Base-by-base conservation (phyloP, 2,329 filamentous ascomycete genomes). In the Elsinoe necatrix region DNA sequence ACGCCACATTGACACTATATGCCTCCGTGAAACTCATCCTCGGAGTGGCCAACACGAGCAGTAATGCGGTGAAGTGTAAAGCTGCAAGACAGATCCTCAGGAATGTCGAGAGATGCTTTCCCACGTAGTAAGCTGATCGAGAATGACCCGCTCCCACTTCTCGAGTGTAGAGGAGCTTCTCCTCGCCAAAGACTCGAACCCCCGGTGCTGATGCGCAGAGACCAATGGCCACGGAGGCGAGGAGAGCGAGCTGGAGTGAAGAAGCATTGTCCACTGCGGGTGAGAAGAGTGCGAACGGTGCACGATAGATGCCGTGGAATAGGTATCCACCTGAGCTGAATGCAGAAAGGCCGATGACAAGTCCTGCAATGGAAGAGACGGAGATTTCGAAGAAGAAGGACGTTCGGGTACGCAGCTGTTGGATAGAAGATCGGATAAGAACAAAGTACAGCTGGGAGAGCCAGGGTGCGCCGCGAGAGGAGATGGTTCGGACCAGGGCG, bases 111-210 rank as follows among this genome's bases (percentile, higher is more conserved):
- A 80, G 1, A 1, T 77, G 71, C 65, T 83, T 83, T 34, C 78
- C 80, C 1, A 80, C 37, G 62, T 80, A 83, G 65, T 83, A 82
- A 0, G 80, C 77, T 20, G 74, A 67, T 8, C 78, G 70, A 34
- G 77, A 80, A 62, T 83, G 80, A 0, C 80, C 80, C 0, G 79
- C 75, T 41, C 78, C 77, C 2, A 78, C 73, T 66, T 83, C 80
- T 7, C 80, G 74, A 45, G 73, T 75, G 61, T 79, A 79, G 35
- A 82, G 70, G 4, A 79, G 66, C 64, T 77, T 76, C 62, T 81
- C 78, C 60, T 80, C 77, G 9, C 78, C 80, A 63, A 82, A 82
- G 14, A 78, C 72, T 61, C 75, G 76, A 59, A 82, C 80, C 0
- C 78, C 80, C 0, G 80, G 79, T 0, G 79, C 75, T 4, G 72